Conservation (phyloP, 1,284 basidiomycete species). For the Pyrrhoderma noxium region DNA sequence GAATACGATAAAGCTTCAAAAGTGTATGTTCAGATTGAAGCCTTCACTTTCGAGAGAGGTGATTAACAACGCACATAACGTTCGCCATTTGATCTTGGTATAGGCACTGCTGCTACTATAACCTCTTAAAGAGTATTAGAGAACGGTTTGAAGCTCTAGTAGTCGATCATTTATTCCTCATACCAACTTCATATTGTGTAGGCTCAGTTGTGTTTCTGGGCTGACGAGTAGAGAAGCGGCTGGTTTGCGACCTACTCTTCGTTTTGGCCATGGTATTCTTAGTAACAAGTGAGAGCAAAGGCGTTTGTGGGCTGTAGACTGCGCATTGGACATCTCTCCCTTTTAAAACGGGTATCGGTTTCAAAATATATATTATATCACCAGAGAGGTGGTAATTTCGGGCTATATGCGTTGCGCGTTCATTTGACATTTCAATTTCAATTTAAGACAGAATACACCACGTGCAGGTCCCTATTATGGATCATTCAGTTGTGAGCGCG, state of each 20-base stretch:
- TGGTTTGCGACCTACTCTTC: slow-evolving; percentile 5
- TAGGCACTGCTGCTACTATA: slow-evolving; percentile 2
- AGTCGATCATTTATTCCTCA: background rate
- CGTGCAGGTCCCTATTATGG: too few relatives aligned
- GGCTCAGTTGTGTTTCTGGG: background rate
- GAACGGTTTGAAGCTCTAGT: background rate
- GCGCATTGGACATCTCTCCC: too few relatives aligned
- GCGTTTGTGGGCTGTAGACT: too few relatives aligned
- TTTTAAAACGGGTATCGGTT: too few relatives aligned
- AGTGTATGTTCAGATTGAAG: too few relatives aligned
- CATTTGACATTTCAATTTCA: background rate
- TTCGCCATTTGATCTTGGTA: background rate
- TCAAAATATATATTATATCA: background rate
- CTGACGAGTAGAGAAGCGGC: background rate
- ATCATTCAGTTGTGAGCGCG: too few relatives aligned
- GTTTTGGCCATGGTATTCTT: slow-evolving; percentile 8
- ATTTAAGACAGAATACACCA: too few relatives aligned
- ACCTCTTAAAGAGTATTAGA: slow-evolving; percentile 2
- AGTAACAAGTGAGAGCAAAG: background rate
- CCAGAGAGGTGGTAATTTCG: background rate
- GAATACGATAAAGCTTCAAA: slow-evolving; percentile 3
- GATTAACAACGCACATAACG: slow-evolving; percentile 7
- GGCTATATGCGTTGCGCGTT: background rate
- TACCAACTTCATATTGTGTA: slow-evolving; percentile 12
- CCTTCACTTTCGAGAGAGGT: background rate